Evolutionary conservation across 305 asterid genomes (phyloP), one percentile per base, ranked within the genome.

Genomic region (Solanum chacoense): DNA sequence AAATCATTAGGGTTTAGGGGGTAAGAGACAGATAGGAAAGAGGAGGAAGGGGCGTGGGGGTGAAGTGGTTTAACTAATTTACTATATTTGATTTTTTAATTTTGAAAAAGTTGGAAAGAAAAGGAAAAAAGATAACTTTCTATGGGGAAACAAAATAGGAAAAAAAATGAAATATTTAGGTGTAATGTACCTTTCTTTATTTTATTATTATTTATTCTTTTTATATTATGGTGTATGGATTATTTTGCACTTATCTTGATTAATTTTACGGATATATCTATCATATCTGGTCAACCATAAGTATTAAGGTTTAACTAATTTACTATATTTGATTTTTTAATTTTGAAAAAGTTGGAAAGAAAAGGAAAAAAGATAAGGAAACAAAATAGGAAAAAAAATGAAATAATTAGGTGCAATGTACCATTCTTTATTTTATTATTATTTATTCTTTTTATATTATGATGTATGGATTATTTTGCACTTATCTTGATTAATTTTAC

Each of bases 1-100:
- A 95, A 93, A 93, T 94, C 89, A 92, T 91, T 96, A 96, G 98
- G 98, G 98, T 94, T 95, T 95, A 92, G 92, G 85, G 79, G 67
- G 65, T n/a, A 38, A 24, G 40, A 13, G 26, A 74, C 38, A 34
- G 63, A 74, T 71, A 11, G 84, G 29, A 20, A 42, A 7, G 84
- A 34, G 13, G 65, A 31, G 0, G n/a, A 18, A 1, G 20, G 55
- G 83, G 37, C 42, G 11, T 8, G 1, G 6, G 37, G 24, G n/a
- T 20, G 37, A 20, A 59, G 79, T 74, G 74, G 90, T 79, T 88
- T 83, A 81, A 40, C 71, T 81, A 81, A 42, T 80, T 80, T 80
- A 80, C 38, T 28, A 8, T 40, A 12, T 45, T 38, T 45, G 13
- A 75, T 75, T 75, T 75, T 73, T 73, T 31, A 3, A 14, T 18